Conservation (phyloP, 192 early-diverging fungal species). For the Physocladia obscura region DNA sequence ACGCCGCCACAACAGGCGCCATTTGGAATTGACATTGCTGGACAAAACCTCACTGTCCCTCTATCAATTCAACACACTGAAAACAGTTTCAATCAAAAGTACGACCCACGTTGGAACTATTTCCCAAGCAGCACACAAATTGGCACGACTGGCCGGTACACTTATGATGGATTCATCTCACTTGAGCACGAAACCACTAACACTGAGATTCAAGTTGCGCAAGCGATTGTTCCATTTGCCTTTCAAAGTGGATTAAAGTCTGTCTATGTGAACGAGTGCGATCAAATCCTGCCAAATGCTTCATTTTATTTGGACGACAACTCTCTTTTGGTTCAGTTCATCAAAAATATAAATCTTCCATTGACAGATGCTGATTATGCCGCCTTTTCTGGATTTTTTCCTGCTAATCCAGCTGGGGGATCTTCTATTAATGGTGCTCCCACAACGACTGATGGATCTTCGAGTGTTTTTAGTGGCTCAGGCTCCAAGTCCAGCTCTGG, state of each 20-base stretch:
- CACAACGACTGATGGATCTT: background rate
- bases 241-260: conserved; percentile 4
- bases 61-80: conserved; percentile 6
- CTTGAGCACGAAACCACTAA: conserved; percentile 42
- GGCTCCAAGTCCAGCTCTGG: background rate
- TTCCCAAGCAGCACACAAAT: conserved; percentile 6
- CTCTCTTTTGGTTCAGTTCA: conserved; percentile 16
- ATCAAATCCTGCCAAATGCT: conserved; percentile 21
- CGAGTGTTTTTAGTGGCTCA: background rate
- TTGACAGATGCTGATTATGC: conserved; percentile 19
- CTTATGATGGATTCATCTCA: conserved; percentile 38
- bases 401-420: conserved; percentile 20
- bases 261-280: conserved; percentile 25
- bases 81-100: conserved; percentile 1
- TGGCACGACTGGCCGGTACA: background rate
- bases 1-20: background rate
- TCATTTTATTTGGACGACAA: conserved; percentile 29
- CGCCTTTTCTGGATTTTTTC: conserved; percentile 7
- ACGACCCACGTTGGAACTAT: conserved; percentile 24
- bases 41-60: conserved; percentile 1
- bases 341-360: conserved; percentile 24
- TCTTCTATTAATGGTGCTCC: background rate
- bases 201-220: conserved; percentile 10
- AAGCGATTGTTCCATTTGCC: background rate
- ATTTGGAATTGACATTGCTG: conserved; percentile 15